Evolutionary conservation across 2,329 filamentous ascomycete genomes (phyloP).

Genomic region (Calonectria honghensis): DNA sequence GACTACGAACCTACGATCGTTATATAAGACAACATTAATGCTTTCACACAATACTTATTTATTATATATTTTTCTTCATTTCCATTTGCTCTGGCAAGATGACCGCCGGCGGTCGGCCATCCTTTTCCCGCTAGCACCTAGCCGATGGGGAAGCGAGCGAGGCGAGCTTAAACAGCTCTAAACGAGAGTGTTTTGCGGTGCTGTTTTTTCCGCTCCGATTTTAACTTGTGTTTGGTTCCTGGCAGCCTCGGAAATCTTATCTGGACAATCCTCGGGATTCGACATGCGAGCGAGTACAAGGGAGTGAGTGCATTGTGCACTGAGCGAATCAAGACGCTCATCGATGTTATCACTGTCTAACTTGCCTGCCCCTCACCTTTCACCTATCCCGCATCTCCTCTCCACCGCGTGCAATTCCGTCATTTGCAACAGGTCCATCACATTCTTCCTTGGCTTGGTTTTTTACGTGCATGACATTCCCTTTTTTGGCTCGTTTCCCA

Average conservation of each 20-base stretch:
- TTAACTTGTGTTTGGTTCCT: neutral
- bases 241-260: constrained; percentile 3
- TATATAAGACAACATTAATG: constrained; percentile 58
- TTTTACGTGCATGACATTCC: constrained; percentile 7
- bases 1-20: constrained; percentile 59
- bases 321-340: too few species aligned
- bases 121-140: neutral
- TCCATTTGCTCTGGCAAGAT: constrained; percentile 27
- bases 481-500: neutral
- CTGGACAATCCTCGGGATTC: constrained; percentile 1
- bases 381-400: constrained; percentile 16
- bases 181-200: neutral
- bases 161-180: neutral
- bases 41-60: constrained; percentile 43
- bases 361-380: constrained; percentile 27
- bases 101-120: neutral
- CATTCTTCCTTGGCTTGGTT: neutral
- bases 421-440: neutral
- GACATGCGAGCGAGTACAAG: neutral
- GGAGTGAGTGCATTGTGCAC: neutral
- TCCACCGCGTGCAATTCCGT: constrained; percentile 33
- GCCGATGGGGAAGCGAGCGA: neutral
- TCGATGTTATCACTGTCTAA: neutral
- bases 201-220: neutral
- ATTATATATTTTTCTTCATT: constrained; percentile 31